A percentile compares a stretch with the other conserved stretches of the same genome.
Evolutionary conservation across 1,284 basidiomycete genomes (phyloP).

Genomic region (Marasmius fiardii): DNA sequence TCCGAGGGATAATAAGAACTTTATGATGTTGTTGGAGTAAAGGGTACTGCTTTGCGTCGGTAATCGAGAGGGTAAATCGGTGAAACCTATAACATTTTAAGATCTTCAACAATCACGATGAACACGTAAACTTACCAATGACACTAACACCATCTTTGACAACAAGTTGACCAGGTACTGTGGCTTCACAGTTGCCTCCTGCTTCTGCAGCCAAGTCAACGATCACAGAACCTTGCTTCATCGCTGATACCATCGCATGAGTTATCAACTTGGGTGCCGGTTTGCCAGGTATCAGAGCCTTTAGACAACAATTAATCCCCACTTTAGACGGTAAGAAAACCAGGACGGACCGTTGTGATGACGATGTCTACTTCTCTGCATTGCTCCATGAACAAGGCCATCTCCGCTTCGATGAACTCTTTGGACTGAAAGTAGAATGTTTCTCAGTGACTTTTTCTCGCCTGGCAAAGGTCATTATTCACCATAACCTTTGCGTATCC

Average conservation of each 20-base stretch:
- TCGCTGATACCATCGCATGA: slow-evolving; percentile 77
- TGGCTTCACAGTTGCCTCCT: slow-evolving; percentile 82
- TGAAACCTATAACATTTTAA: slow-evolving; percentile 71
- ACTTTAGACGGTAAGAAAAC: not conserved
- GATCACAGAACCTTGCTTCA: slow-evolving; percentile 86
- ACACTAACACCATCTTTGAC: slow-evolving; percentile 73
- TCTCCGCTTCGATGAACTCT: slow-evolving; percentile 85
- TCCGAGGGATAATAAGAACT: slow-evolving; percentile 80
- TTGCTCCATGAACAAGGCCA: slow-evolving; percentile 84
- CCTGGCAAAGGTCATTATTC: not conserved
- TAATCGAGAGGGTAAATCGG: slow-evolving; percentile 78
- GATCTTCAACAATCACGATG: too few species aligned
- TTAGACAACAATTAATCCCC: not conserved
- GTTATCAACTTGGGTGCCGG: slow-evolving; percentile 82
- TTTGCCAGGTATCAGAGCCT: slow-evolving; percentile 81
- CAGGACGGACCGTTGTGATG: slow-evolving; percentile 70
- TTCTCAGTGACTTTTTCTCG: not conserved
- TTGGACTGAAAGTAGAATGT: slow-evolving; percentile 63
- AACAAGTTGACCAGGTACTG: slow-evolving; percentile 67
- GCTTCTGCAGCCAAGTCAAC: slow-evolving; percentile 84
- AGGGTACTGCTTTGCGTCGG: slow-evolving; percentile 85
- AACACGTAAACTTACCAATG: slow-evolving; percentile 67
- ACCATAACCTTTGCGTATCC: slow-evolving; percentile 72
- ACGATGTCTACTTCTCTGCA: slow-evolving; percentile 85
- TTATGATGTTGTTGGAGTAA: slow-evolving; percentile 88